Evolutionary conservation across 2,329 filamentous ascomycete genomes (phyloP).

Genomic region (Knoxdaviesia proteae): DNA sequence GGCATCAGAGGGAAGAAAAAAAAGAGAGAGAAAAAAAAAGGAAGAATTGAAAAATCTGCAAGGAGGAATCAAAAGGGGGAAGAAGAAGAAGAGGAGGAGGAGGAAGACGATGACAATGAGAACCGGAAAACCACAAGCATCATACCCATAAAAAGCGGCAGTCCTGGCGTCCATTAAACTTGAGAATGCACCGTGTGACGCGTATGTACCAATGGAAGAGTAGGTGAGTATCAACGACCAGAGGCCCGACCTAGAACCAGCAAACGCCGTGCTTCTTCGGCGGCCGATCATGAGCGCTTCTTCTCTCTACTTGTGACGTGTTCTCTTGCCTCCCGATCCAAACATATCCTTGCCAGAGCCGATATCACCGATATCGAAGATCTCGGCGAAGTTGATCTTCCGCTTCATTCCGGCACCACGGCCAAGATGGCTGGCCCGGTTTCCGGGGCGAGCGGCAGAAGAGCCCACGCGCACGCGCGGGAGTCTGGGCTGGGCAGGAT

Average conservation of each 20-base stretch:
- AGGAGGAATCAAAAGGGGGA: not conserved
- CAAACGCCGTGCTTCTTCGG: too few relatives aligned
- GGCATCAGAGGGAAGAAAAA: too few relatives aligned
- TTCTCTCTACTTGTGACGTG: slow-evolving; percentile 19
- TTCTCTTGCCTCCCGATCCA: slow-evolving; percentile 26
- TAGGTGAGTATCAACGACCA: not conserved
- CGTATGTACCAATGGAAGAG: not conserved
- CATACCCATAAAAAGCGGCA: too few relatives aligned
- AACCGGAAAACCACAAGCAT: not conserved
- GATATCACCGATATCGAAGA: slow-evolving; percentile 50
- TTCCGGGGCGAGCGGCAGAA: slow-evolving; percentile 7
- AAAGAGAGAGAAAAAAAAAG: not conserved
- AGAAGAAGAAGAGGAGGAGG: not conserved
- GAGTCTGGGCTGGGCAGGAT: slow-evolving; percentile 3
- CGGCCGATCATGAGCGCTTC: too few relatives aligned
- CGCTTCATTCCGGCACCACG: slow-evolving; percentile 51
- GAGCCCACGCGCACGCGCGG: slow-evolving; percentile 2
- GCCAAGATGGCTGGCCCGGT: slow-evolving; percentile 25
- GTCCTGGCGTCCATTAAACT: too few relatives aligned
- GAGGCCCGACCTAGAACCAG: too few relatives aligned
- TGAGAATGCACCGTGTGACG: not conserved
- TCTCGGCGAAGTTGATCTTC: slow-evolving; percentile 51
- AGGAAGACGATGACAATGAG: not conserved
- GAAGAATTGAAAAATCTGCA: not conserved
- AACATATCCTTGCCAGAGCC: slow-evolving; percentile 40